Evolutionary conservation across 2,329 filamentous ascomycete genomes (phyloP), one percentile per base, ranked within the genome.

Genomic region (Pezicula rhizophila): DNA sequence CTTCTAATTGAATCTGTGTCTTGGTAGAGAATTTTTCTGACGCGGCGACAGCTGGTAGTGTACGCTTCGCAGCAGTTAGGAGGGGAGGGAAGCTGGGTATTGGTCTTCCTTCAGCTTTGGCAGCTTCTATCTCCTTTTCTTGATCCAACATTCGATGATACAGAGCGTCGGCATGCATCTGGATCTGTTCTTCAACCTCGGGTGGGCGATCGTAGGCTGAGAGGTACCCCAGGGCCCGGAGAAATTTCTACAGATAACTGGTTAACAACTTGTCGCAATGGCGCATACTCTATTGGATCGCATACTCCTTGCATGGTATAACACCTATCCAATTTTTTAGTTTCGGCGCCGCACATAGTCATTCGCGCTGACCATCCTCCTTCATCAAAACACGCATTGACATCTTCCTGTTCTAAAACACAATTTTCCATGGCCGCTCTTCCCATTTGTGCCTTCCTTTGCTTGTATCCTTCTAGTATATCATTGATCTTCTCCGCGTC

Each of bases 111-210:
- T 79, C 77, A 47, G 76, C 73, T 66, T 82, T 82, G 33, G 85
- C 87, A 60, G 82, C 77, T 55, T 86, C 80, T n/a, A 87, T 81
- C 54, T 77, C 79, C 17, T 74, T 75, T 68, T 99, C 92, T 64
- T 95, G 89, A 52, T 81, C 78, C 34, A 95, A 68, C 84, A 97
- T 89, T 58, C 86, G 82, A 61, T 92, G 87, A 68, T 90, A 99
- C 37, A 99, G 76, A 54, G 80, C 81, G 70, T 99, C 93, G 51
- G 92, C 92, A 66, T 96, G 91, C 84, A 97, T 89, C 69, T 97
- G 93, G 53, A 99, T 89, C 58, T 85, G 80, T 66, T 96, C 91
- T 60, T 96, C 87, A 45, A 87, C 77, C 26, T 83, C 77, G 0
- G 76, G 70, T 8, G 84, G 72, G 18, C 83, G 79, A 40, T 85